phyloP scores from a whole-genome alignment of 305 asterid species.

The Ilex paraguariensis region DNA sequence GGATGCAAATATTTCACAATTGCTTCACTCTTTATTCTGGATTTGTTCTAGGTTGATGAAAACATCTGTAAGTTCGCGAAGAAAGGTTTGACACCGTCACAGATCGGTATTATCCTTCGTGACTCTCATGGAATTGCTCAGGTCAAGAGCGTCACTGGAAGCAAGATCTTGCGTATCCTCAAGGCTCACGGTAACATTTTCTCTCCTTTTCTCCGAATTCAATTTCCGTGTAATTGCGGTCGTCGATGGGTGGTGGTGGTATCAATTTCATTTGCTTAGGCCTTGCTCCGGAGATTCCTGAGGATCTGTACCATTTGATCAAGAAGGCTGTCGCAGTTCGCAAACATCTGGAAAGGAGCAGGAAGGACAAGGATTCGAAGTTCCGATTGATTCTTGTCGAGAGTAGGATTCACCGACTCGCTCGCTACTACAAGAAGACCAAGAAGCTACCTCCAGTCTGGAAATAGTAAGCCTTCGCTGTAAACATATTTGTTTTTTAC shows the following conservation, averaged over 20 bases:
- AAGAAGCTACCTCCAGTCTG: conserved; percentile 92
- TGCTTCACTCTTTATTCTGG: neutral
- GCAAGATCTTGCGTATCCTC: conserved; percentile 76
- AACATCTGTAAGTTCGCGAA: conserved; percentile 75
- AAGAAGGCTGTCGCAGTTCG: conserved; percentile 83
- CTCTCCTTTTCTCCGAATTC: too few species aligned
- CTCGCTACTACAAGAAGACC: conserved; percentile 88
- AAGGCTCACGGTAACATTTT: conserved; percentile 59
- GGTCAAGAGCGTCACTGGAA: conserved; percentile 79
- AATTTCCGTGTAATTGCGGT: neutral
- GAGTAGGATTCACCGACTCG: conserved; percentile 86
- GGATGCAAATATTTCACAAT: neutral
- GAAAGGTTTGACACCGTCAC: conserved; percentile 80
- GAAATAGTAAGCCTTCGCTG: conserved; percentile 55
- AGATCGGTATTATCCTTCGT: conserved; percentile 85
- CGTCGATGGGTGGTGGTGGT: neutral
- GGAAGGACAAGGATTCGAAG: conserved; percentile 78
- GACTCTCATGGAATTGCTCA: conserved; percentile 87
- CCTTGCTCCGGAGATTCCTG: conserved; percentile 88
- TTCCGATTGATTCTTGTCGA: conserved; percentile 74
- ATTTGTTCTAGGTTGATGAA: conserved; percentile 42
- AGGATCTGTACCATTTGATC: conserved; percentile 72
- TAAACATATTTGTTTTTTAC: neutral
- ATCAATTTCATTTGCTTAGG: conserved; percentile 20
- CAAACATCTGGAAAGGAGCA: conserved; percentile 90